Percentiles rank a stretch among this genome's conserved stretches.
phyloP scores from a whole-genome alignment of 2,329 filamentous ascomycete genomes.

The Fusarium setosum region DNA sequence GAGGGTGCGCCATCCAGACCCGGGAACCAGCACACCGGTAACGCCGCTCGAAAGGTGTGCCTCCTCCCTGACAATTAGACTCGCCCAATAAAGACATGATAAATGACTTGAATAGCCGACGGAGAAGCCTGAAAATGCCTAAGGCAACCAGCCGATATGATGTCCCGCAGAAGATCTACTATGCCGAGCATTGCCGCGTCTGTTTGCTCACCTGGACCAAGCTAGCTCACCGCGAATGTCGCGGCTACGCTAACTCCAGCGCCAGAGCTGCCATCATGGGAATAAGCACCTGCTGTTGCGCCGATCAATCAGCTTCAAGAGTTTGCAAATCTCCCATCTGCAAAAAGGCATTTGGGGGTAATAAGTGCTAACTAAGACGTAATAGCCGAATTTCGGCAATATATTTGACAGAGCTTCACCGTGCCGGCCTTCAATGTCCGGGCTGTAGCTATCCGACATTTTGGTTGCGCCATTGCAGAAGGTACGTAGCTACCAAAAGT shows the following conservation, averaged over 20 bases:
- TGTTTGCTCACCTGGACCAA: conserved; percentile 2
- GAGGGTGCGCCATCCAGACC: no score
- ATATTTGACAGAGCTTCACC: not conserved
- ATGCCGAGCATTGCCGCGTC: conserved; percentile 26
- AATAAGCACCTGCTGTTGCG: not conserved
- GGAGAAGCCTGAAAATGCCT: not conserved
- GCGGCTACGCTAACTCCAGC: conserved; percentile 9
- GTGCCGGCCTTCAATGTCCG: conserved; percentile 32
- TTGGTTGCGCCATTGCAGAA: no score
- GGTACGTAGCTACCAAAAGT: not conserved
- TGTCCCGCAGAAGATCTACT: no score
- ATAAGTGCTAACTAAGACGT: not conserved
- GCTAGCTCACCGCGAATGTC: conserved; percentile 1
- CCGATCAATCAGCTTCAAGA: not conserved
- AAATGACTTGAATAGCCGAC: no score
- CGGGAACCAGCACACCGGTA: no score
- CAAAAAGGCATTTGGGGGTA: not conserved
- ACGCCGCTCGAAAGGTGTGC: no score
- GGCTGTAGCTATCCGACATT: conserved; percentile 3
- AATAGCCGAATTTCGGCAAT: conserved; percentile 19
- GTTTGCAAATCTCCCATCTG: not conserved
- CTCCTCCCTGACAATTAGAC: no score
- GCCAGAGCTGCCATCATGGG: not conserved
- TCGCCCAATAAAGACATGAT: no score
- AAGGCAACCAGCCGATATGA: not conserved